These are phyloP conservation scores for Blastocrithidia nonstop DNA, from an alignment of 208 protist species.

Conservation along the genomic window DNA sequence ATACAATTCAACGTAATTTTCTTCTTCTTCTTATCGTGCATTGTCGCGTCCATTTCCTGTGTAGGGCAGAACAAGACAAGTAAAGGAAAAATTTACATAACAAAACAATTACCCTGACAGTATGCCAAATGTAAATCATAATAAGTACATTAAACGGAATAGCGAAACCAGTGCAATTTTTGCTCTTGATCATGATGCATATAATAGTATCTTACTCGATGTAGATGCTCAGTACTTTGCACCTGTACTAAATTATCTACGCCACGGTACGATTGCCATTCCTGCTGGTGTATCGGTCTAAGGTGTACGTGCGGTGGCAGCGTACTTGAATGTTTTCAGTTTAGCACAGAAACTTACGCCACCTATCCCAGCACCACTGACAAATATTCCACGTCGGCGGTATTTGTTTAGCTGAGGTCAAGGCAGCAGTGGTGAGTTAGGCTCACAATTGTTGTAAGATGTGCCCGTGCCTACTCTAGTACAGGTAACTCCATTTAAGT, in stretches of 20 bases:
- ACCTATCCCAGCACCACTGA: constrained; percentile 9
- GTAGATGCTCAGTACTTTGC: constrained; percentile 66
- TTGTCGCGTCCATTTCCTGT: too few relatives aligned
- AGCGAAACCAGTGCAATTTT: too few relatives aligned
- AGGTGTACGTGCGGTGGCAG: constrained; percentile 62
- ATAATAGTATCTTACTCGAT: constrained; percentile 61
- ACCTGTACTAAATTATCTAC: constrained; percentile 70
- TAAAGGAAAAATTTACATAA: too few relatives aligned
- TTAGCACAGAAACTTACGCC: constrained; percentile 30
- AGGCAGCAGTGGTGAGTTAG: constrained; percentile 59
- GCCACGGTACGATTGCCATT: constrained; percentile 44
- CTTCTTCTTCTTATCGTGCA: too few relatives aligned
- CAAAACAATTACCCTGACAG: too few relatives aligned
- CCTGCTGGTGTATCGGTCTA: constrained; percentile 18
- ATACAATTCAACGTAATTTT: too few relatives aligned
- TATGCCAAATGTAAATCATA: too few relatives aligned
- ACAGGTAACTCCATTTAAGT: constrained; percentile 40
- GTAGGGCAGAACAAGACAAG: too few relatives aligned
- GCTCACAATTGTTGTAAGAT: constrained; percentile 46
- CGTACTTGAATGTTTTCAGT: constrained; percentile 53
- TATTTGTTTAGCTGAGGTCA: constrained; percentile 74
- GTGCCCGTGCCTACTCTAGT: constrained; percentile 32
- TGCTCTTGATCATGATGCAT: constrained; percentile 37
- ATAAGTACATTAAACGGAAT: too few relatives aligned
- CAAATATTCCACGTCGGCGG: constrained; percentile 16